Conservation (phyloP, 2,329 filamentous ascomycete species). For the Alternaria postmessia region DNA sequence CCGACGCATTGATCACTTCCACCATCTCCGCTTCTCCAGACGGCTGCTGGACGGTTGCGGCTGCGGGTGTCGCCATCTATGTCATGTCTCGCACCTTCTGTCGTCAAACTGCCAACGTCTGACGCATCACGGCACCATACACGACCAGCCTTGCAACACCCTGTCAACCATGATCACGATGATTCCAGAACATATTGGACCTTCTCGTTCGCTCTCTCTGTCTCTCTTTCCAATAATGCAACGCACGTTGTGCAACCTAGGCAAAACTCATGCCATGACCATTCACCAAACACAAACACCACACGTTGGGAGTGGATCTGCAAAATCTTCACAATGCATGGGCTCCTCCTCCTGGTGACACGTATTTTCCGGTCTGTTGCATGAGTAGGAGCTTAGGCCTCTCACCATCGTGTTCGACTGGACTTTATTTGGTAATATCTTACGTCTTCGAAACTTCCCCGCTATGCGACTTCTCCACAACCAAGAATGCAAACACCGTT, state of each 20-base stretch:
- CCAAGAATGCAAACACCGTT: conserved; percentile 23
- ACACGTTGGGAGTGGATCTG: conserved; percentile 21
- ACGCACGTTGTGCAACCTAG: conserved; percentile 1
- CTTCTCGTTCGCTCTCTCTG: background rate
- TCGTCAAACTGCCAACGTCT: conserved; percentile 19
- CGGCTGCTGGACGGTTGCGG: background rate
- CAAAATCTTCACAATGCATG: conserved; percentile 33
- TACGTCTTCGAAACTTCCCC: conserved; percentile 51
- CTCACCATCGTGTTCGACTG: conserved; percentile 28
- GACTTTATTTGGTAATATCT: conserved; percentile 40
- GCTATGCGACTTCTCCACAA: conserved; percentile 41
- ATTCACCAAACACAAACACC: background rate
- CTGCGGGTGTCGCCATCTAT: conserved; percentile 27
- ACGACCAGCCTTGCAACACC: background rate
- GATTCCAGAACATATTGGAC: background rate
- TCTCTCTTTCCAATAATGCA: background rate
- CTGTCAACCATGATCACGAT: background rate
- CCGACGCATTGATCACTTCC: conserved; percentile 12
- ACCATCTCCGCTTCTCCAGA: conserved; percentile 24
- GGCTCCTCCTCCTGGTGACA: conserved; percentile 25
- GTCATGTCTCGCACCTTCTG: conserved; percentile 32
- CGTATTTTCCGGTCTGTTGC: conserved; percentile 28
- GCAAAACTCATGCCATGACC: conserved; percentile 5
- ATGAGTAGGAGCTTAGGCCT: conserved; percentile 29
- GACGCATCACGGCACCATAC: background rate